Percentiles rank a stretch among this genome's conserved stretches.
These are phyloP conservation scores for Pseudomonodictys pantanalensis DNA, from an alignment of 495 filamentous ascomycete species.

Conservation along the genomic window DNA sequence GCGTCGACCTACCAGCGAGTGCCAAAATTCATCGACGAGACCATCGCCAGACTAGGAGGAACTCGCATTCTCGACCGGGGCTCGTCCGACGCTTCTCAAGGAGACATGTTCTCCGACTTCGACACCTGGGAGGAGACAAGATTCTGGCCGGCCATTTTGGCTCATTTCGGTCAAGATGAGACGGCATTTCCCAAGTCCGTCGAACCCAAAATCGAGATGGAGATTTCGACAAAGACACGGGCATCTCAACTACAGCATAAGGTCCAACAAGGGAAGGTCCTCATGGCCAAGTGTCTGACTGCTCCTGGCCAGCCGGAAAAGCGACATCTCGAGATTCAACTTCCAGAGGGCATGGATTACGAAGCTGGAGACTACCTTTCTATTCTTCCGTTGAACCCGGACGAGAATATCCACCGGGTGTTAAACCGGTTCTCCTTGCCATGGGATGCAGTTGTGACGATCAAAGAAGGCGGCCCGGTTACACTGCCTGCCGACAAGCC, in stretches of 20 bases:
- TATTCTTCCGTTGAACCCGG: conserved; percentile 66
- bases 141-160: conserved; percentile 60
- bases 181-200: conserved; percentile 36
- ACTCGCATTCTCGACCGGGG: conserved; percentile 55
- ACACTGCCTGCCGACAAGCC: conserved; percentile 40
- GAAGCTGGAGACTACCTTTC: conserved; percentile 73
- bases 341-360: conserved; percentile 66
- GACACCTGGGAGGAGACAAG: conserved; percentile 55
- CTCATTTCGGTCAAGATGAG: conserved; percentile 44
- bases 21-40: conserved; percentile 60
- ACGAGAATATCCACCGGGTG: conserved; percentile 53
- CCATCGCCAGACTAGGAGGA: conserved; percentile 38
- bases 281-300: conserved; percentile 44
- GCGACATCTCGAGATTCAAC: conserved; percentile 61
- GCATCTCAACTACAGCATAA: conserved; percentile 63
- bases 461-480: conserved; percentile 9
- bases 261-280: conserved; percentile 57
- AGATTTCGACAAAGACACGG: conserved; percentile 56
- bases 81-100: conserved; percentile 57
- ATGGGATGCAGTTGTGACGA: conserved; percentile 52
- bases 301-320: conserved; percentile 56
- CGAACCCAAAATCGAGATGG: conserved; percentile 49
- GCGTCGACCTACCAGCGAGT: conserved; percentile 67
- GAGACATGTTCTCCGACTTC: conserved; percentile 67
- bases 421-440: conserved; percentile 56